These are phyloP conservation scores for Termitomyces sp. DNA, from an alignment of 768 basidiomycete genomes.

Conservation along the genomic window DNA sequence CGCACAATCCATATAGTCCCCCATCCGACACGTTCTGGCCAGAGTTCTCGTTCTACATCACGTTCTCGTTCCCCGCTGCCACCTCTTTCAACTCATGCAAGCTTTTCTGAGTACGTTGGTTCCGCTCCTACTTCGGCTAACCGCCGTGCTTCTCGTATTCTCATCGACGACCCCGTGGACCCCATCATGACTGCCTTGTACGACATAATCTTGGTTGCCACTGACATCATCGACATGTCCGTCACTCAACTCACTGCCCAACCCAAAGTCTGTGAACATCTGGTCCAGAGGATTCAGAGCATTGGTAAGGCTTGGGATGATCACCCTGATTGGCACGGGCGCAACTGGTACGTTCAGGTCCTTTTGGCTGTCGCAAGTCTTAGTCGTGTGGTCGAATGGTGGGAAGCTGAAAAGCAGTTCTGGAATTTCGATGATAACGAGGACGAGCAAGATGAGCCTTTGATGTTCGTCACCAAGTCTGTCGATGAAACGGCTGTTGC, in stretches of 20 bases:
- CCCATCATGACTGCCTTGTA: slow-evolving; percentile 89
- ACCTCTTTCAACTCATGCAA: slow-evolving; percentile 54
- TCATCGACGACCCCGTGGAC: slow-evolving; percentile 81
- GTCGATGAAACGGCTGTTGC: slow-evolving; percentile 46
- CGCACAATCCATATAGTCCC: slow-evolving; percentile 75
- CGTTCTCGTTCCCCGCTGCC: slow-evolving; percentile 92
- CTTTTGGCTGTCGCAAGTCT: slow-evolving; percentile 93
- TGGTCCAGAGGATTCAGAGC: slow-evolving; percentile 86
- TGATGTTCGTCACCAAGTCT: slow-evolving; percentile 92
- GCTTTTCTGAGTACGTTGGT: slow-evolving; percentile 50
- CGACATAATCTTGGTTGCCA: slow-evolving; percentile 88
- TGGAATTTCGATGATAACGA: slow-evolving; percentile 98
- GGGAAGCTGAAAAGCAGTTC: slow-evolving; percentile 99
- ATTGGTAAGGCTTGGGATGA: slow-evolving; percentile 97
- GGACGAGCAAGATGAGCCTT: slow-evolving; percentile 84
- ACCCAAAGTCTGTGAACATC: slow-evolving; percentile 77
- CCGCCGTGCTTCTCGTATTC: slow-evolving; percentile 75
- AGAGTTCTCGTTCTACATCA: slow-evolving; percentile 90
- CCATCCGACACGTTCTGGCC: slow-evolving; percentile 62
- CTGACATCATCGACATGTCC: slow-evolving; percentile 89
- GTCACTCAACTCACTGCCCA: slow-evolving; percentile 79
- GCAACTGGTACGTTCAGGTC: slow-evolving; percentile 97
- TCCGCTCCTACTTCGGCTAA: slow-evolving; percentile 42
- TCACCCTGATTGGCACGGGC: slow-evolving; percentile 95
- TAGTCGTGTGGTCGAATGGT: slow-evolving; percentile 97